These are phyloP conservation scores for Rhodotorula sp. DNA, from an alignment of 1,284 basidiomycete genomes.

Conservation along the genomic window DNA sequence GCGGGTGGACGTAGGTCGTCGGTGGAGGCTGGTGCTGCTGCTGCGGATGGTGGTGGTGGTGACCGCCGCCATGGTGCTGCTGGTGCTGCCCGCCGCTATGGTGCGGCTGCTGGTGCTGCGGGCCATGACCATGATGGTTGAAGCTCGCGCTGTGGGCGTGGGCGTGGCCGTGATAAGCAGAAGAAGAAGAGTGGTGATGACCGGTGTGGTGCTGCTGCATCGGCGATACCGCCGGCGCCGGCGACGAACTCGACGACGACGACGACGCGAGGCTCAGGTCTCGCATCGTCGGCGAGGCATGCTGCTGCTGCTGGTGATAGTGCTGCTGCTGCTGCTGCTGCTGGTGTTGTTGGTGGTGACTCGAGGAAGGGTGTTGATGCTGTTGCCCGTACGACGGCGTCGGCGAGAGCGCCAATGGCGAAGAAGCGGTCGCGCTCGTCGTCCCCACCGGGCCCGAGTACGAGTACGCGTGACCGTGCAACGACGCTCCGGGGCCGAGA, in stretches of 20 bases:
- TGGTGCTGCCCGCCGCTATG: background rate
- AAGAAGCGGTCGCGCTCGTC: background rate
- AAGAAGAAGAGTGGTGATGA: background rate
- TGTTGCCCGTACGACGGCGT: background rate
- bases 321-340: background rate
- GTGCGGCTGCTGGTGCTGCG: too few species aligned
- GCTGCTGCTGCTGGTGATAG: background rate
- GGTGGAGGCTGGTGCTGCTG: background rate
- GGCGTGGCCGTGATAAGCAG: too few species aligned
- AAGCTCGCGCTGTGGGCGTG: too few species aligned
- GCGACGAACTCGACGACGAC: background rate
- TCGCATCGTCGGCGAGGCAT: background rate
- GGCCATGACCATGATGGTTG: too few species aligned
- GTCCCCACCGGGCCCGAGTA: background rate
- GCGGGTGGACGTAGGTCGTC: background rate
- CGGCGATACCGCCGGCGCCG: background rate
- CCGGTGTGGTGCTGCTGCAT: background rate
- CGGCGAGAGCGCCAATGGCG: background rate
- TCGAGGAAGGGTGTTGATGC: too few species aligned
- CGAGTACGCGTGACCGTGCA: slow-evolving; percentile 1
- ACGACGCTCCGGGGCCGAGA: background rate
- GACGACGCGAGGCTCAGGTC: too few species aligned
- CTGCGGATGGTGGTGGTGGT: background rate
- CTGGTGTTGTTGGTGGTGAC: too few species aligned
- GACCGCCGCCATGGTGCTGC: background rate